A percentile compares a stretch with the other conserved stretches of the same genome.
Conservation (phyloP, 257 asterid species). For the Lithospermum erythrorhizon region DNA sequence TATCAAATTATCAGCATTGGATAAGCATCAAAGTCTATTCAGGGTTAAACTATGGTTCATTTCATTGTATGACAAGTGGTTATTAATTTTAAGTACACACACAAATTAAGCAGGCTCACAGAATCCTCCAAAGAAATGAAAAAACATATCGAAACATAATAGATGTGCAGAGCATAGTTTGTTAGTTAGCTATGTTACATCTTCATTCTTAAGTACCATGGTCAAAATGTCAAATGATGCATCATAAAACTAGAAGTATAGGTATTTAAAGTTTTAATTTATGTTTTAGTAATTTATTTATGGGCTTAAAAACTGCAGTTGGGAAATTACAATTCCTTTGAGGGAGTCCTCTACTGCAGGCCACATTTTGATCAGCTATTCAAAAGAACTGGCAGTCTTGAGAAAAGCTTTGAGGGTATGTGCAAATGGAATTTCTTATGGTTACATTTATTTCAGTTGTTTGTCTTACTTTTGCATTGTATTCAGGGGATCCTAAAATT, state of each 20-base stretch:
- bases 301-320: slow-evolving; percentile 33
- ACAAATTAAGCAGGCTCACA: too few species aligned
- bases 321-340: slow-evolving; percentile 88
- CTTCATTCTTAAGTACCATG: neutral
- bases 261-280: neutral
- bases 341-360: slow-evolving; percentile 96
- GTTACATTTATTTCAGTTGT: neutral
- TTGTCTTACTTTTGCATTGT: neutral
- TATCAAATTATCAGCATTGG: too few species aligned
- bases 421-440: neutral
- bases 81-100: too few species aligned
- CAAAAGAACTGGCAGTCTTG: slow-evolving; percentile 93
- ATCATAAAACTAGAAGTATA: neutral
- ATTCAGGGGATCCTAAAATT: slow-evolving; percentile 80
- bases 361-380: slow-evolving; percentile 98
- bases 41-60: too few species aligned
- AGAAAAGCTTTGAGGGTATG: slow-evolving; percentile 91
- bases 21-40: too few species aligned
- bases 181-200: neutral
- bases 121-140: too few species aligned
- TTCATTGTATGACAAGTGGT: too few species aligned
- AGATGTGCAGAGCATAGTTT: neutral
- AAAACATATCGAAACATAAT: too few species aligned
- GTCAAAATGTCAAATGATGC: neutral
- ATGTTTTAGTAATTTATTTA: neutral